Evolutionary conservation across 1,284 basidiomycete species (phyloP), one percentile per base, ranked within the genome.

Genomic region (Rhodofomes roseus): DNA sequence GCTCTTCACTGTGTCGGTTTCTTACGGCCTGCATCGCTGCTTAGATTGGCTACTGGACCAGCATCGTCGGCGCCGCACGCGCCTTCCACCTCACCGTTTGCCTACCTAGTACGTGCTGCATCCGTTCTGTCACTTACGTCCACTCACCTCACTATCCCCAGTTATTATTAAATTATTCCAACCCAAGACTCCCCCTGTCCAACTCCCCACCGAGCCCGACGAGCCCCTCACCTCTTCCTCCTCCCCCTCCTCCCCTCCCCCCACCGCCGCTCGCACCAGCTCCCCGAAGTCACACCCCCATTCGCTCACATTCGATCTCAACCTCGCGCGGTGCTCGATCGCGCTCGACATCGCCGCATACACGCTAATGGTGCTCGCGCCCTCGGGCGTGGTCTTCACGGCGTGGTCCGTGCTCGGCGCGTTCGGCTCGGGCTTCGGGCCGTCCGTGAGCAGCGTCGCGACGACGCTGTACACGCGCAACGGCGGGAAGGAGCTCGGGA

Each of bases 1-100:
- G 23, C 7, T 16, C 14, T 23, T 25, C 16, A 12, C 46, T 7
- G 7, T 8, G 46, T n/a, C n/a, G n/a, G n/a, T n/a, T n/a, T n/a
- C n/a, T n/a, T n/a, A n/a, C n/a, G n/a, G n/a, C n/a, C n/a, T n/a
- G n/a, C n/a, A n/a, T 14, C 7, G 31, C 16, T 20, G 9, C n/a
- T 20, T 20, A 94, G 89, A 73, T 91, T 14, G 92, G 91, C 8
- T 93, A 93, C 63, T 93, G 82, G 76, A 72, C 94, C 55, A 90
- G 85, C 56, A 63, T 84, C 6, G 68, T 86, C 16, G 85, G 86
- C n/a, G 75, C 78, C 20, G 73, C 78, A 2, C 80, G 91, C 6
- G 87, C 89, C 1, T 20, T 84, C 1, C 82, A 84, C 60, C 76
- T 95, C 60, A 77, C 87, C 1, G 60, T 85, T 4, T 62, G 92